Evolutionary conservation across 192 early-diverging fungal genomes (phyloP).

Genomic region (Phycomyces blakesleeanus): DNA sequence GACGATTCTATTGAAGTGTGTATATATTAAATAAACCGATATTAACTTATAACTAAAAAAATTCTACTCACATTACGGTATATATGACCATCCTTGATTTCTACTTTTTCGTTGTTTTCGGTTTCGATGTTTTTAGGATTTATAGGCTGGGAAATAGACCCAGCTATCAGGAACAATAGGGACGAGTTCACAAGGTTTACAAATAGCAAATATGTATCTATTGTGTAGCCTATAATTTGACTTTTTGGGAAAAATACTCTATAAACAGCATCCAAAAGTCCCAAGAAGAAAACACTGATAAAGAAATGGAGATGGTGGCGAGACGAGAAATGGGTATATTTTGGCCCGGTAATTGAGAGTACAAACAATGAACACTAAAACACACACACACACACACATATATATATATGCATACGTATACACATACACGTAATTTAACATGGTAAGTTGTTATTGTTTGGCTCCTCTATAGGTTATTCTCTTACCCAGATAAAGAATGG

Average conservation of each 20-base stretch:
- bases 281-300: background rate
- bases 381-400: no score
- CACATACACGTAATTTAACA: no score
- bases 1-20: constrained; percentile 9
- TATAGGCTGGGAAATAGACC: constrained; percentile 4
- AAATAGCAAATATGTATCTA: background rate
- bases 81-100: constrained; percentile 5
- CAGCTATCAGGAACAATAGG: background rate
- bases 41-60: background rate
- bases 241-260: background rate
- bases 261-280: constrained; percentile 2
- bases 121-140: constrained; percentile 7
- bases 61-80: constrained; percentile 12
- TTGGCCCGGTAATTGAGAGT: no score
- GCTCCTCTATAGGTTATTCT: no score
- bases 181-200: background rate
- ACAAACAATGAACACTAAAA: no score
- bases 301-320: constrained; percentile 6
- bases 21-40: no score
- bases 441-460: no score
- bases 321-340: background rate
- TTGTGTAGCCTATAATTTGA: background rate
- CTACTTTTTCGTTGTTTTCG: constrained; percentile 1
- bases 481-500: no score
- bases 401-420: no score